Evolutionary conservation across 2,329 filamentous ascomycete genomes (phyloP).

Genomic region (Neonectria faginata): DNA sequence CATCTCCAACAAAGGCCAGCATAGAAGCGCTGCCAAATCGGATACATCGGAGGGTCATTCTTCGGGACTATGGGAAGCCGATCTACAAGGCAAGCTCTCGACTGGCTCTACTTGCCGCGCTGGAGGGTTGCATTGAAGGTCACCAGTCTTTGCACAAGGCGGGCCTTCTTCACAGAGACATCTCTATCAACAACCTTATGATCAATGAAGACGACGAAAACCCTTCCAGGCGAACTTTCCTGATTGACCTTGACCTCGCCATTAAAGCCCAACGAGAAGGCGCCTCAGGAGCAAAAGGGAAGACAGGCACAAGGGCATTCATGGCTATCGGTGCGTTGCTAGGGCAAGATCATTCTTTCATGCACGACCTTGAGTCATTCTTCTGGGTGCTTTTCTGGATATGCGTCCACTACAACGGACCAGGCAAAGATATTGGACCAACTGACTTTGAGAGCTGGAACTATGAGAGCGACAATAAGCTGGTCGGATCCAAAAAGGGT

Average conservation of each 20-base stretch:
- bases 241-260: constrained; percentile 57
- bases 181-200: constrained; percentile 60
- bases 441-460: no score
- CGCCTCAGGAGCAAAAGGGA: constrained; percentile 54
- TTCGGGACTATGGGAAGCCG: constrained; percentile 55
- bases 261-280: constrained; percentile 49
- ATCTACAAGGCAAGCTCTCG: constrained; percentile 57
- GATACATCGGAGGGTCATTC: constrained; percentile 55
- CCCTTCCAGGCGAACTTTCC: constrained; percentile 51
- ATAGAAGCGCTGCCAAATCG: constrained; percentile 47
- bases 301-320: constrained; percentile 58
- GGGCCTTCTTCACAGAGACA: constrained; percentile 56
- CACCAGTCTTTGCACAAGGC: constrained; percentile 52
- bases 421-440: not conserved
- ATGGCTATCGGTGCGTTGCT: constrained; percentile 59
- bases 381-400: constrained; percentile 62
- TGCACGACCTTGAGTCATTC: constrained; percentile 56
- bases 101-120: constrained; percentile 49
- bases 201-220: constrained; percentile 58
- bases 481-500: no score
- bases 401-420: constrained; percentile 54
- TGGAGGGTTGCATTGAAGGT: constrained; percentile 54
- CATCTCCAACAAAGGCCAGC: constrained; percentile 44
- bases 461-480: no score
- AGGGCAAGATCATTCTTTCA: constrained; percentile 55